phyloP scores from a whole-genome alignment of 164 flowering plant genomes.

The Stephania yunnanensis region DNA sequence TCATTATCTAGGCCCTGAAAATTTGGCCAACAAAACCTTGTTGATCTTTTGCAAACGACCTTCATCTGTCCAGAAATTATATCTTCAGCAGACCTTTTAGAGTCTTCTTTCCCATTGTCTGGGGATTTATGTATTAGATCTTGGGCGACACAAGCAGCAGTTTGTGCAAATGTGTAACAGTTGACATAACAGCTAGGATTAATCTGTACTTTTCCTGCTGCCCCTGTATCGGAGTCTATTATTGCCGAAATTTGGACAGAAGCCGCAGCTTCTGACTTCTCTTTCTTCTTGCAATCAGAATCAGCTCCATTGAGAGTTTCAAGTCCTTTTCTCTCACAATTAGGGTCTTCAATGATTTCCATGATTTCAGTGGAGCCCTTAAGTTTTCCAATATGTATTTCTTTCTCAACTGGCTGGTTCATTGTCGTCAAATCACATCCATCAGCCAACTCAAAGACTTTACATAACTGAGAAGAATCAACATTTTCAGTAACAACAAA shows the following conservation, averaged over 20 bases:
- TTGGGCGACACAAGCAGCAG: conserved; percentile 52
- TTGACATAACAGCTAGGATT: conserved; percentile 45
- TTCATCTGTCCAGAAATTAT: conserved; percentile 52
- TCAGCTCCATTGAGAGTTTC: conserved; percentile 12
- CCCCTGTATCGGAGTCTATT: conserved; percentile 18
- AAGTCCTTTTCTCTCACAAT: conserved; percentile 15
- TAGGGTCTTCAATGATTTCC: conserved; percentile 17
- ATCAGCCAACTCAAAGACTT: conserved; percentile 18
- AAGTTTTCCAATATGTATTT: conserved; percentile 27
- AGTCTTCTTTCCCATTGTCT: conserved; percentile 27
- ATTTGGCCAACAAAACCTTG: conserved; percentile 55
- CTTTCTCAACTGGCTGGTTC: conserved; percentile 16
- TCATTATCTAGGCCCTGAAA: conserved; percentile 25
- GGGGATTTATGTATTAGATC: conserved; percentile 45
- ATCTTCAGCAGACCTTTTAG: conserved; percentile 45
- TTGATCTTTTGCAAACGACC: conserved; percentile 39
- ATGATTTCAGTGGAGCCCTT: conserved; percentile 46
- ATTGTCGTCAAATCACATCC: conserved; percentile 16
- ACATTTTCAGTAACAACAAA: conserved; percentile 14
- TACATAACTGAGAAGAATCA: conserved; percentile 17
- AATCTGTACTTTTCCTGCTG: conserved; percentile 16
- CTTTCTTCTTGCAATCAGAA: conserved; percentile 20
- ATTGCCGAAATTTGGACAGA: conserved; percentile 11
- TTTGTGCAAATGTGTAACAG: conserved; percentile 59
- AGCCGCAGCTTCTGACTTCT: conserved; percentile 13